Base-by-base conservation (phyloP, 805 yeast species). In the Yamadazyma ubonensis region DNA sequence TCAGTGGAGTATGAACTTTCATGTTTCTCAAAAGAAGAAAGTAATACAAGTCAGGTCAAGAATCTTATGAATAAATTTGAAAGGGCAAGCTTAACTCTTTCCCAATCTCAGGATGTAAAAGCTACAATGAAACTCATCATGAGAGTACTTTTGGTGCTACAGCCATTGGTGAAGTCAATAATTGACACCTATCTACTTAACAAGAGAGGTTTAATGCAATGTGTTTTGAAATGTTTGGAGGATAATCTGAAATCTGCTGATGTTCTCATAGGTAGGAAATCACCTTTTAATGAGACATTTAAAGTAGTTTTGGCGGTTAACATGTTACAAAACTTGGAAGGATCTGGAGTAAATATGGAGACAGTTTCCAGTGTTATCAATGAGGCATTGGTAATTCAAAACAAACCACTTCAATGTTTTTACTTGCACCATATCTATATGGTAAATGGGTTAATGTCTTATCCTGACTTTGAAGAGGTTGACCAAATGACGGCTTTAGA, bases 401-500 rank as follows among this genome's bases (percentile, higher is more conserved):
- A 17, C 27, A 21, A 15, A 9, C n/a, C 36, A 12, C 30, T 17
- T 25, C 20, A 32, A 15, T 21, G 18, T 15, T 15, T 23, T 9
- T 39, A 36, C 11, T 4, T 29, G 5, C 42, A 42, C 19, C 33
- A 29, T 23, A 40, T 40, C 25, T 42, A 38, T 27, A 9, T 25
- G 9, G 14, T 30, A 5, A 32, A 31, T 12, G 39, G 38, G 3
- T 27, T 43, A 9, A 35, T 38, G 2, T 17, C 10, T 9, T 37
- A 37, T 25, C 16, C 18, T 2, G 42, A 42, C 5, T 19, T 32
- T 23, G 30, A 37, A n/a, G 6, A 35, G 11, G 23, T 25, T 11
- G 12, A 16, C 6, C 16, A 20, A 7, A 15, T 15, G 8, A 21
- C 29, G 4, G 19, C 39, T 7, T 8, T 4, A 6, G 12, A 42